Evolutionary conservation across 495 filamentous ascomycete species (phyloP), one percentile per base, ranked within the genome.

Genomic region (Tuber umbilicatum): DNA sequence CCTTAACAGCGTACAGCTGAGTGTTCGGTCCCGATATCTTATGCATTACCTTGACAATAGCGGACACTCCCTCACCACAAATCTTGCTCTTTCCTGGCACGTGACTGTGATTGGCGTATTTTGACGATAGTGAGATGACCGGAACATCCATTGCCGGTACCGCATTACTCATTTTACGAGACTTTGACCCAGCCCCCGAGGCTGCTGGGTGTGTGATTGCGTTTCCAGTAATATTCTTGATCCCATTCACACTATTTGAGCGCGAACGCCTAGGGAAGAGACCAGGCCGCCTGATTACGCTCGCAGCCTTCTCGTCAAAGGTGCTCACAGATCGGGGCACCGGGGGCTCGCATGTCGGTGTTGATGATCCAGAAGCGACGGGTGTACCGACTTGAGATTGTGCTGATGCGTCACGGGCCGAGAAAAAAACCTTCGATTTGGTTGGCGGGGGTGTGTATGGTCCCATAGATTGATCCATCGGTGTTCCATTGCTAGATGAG

Each of bases 1-100:
- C 90, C 81, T 94, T 94, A 68, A 93, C 91, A 4, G 92, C 92
- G 75, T 89, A 91, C 7, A 91, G 76, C 74, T 90, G 88, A 67
- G 85, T 84, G 47, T 86, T 83, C 41, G 74, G 82, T 37, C 86
- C 85, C 69, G 88, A 87, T 68, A 85, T 84, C 50, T 87, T 86
- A 68, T 85, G 84, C 89, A 93, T 92, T 50, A 92, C 84, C 68
- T 87, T 90, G 23, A 94, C 91, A 43, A 89, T 88, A 55, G 91
- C 90, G 4, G 91, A 92, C 12, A 91, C 90, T 47, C 91, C 91
- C 81, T 89, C 90, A 45, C 91, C 92, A 35, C 93, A 84, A 80
- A 86, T 86, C 84, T 91, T 91, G 19, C 73, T 76, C 70, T 82
- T 82, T 42, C 81, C 81, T 64, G 81, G 81, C 16, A 82, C 69